Base-by-base conservation (phyloP, 768 basidiomycete genomes). In the Mycena chlorophos region DNA sequence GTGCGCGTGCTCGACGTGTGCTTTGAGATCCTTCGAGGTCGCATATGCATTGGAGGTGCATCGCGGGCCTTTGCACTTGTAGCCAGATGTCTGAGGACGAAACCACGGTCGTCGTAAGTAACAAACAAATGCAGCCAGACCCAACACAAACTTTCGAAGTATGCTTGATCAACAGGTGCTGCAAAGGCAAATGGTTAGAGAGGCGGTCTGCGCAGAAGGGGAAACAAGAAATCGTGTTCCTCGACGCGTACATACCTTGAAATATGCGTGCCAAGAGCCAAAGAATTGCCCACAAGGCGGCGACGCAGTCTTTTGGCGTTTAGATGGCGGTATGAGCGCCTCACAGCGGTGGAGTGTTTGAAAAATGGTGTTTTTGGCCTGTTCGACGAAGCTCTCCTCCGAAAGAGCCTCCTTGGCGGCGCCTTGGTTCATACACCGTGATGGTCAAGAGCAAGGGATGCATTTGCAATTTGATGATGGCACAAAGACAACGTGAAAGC, bases 1-100 rank as follows among this genome's bases (percentile, higher is more conserved):
- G 25, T 62, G 60, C 1, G 56, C 50, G 4, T 17, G 3, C 54
- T 62, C 51, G 28, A 62, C 23, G 17, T 62, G 60, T 1, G 5
- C 20, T 28, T 40, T 53, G 12, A 62, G 17, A 16, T 38, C 39
- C 3, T 52, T 47, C 16, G 19, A 12, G 5, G 29, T 20, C 5
- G 12, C 5, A 30, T 52, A 51, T 13, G 17, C 4, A 17, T 46
- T 38, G 20, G 56, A 53, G 28, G 47, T 62, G 19, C 60, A 62
- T 20, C 45, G 20, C 5, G 45, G 8, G 14, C 12, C 45, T 20
- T 27, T 46, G 45, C 45, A 46, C 13, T 25, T 20, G 27, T 25
- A 46, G 26, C 13, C n/a, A 8, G 23, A 46, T 10, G 5, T 46
- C 45, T 46, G n/a, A n/a, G n/a, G n/a, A n/a, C n/a, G n/a, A n/a